Evolutionary conservation across 768 basidiomycete genomes (phyloP), one percentile per base, ranked within the genome.

Genomic region (Mycena galericulata): DNA sequence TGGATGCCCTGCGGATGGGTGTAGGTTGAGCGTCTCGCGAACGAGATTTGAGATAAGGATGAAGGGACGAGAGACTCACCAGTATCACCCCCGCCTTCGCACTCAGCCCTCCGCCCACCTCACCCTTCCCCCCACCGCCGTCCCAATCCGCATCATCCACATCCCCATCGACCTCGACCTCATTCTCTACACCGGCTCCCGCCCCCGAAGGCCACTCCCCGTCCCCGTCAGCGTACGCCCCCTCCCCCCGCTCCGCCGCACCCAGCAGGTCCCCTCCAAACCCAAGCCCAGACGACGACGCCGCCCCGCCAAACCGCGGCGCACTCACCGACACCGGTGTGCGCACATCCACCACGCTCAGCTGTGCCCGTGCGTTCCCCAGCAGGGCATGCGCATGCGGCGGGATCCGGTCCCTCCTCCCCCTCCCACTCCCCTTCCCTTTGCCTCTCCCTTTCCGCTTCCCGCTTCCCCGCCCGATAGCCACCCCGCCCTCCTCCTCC

Each of bases 21-120:
- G 34, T 6, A 36, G 34, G 6, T 36, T 36, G 53, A 26, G 46
- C 62, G 17, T 29, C 27, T 17, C 2, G 24, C 2, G 32, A 18
- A n/a, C 8, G 20, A 34, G 53, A 38, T 9, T 32, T 26, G 32
- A 3, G 24, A 2, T n/a, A n/a, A n/a, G n/a, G n/a, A 32, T 12
- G 27, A 2, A 62, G 41, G 34, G 12, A 58, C 61, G 41, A 51
- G 36, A n/a, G 43, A 85, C 90, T 66, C 70, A 95, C 93, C 66
- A 96, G 79, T 59, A 96, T 95, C 45, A 95, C 91, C 9, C 97
- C 97, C 1, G 96, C 94, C 77, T 96, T 96, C 9, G 92, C 86
- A 62, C 93, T 92, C 65, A 95, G 79, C 29, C 86, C 82, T 53
- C 75, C 71, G 64, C 75, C 77, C n/a, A 71, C 66, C 50, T 65